phyloP scores from a whole-genome alignment of 805 yeast species.

The Ogataea nonfermentans region DNA sequence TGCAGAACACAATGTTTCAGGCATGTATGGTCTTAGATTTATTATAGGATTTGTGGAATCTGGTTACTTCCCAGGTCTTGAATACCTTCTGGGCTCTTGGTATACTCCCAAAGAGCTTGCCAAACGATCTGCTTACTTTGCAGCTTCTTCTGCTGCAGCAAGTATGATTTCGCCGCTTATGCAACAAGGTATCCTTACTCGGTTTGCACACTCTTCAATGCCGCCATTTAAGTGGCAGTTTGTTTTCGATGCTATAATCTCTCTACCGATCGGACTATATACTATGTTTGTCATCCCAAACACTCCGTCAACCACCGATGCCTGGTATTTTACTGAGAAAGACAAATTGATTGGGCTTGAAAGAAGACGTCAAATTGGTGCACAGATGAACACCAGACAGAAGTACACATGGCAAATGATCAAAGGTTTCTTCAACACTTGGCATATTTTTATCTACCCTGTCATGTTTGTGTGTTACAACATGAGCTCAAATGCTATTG shows the following conservation, averaged over 20 bases:
- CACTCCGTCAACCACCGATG: constrained; percentile 40
- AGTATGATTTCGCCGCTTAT: constrained; percentile 58
- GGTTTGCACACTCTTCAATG: constrained; percentile 34
- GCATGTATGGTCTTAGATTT: constrained; percentile 54
- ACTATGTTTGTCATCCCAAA: constrained; percentile 61
- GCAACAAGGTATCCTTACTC: constrained; percentile 45
- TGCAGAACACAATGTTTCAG: constrained; percentile 36
- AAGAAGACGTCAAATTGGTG: constrained; percentile 42
- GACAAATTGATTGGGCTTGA: constrained; percentile 44
- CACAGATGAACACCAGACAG: constrained; percentile 42
- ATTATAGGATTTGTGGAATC: constrained; percentile 60
- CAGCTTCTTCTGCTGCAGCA: constrained; percentile 62
- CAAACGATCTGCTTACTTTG: constrained; percentile 59
- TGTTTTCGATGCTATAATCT: constrained; percentile 58
- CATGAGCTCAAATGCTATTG: constrained; percentile 34
- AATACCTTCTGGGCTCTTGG: constrained; percentile 48
- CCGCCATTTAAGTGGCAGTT: constrained; percentile 71
- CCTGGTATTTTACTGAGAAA: constrained; percentile 38
- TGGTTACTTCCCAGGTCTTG: constrained; percentile 41
- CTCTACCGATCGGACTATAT: constrained; percentile 54
- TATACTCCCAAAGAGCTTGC: constrained; percentile 53
- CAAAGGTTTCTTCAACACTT: constrained; percentile 40
- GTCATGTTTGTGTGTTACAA: constrained; percentile 38
- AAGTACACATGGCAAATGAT: constrained; percentile 41
- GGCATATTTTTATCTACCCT: constrained; percentile 52